A percentile compares a stretch with the other conserved stretches of the same genome.
phyloP scores from a whole-genome alignment of 352 stramenopile genomes.

The Blastocystis sp. region DNA sequence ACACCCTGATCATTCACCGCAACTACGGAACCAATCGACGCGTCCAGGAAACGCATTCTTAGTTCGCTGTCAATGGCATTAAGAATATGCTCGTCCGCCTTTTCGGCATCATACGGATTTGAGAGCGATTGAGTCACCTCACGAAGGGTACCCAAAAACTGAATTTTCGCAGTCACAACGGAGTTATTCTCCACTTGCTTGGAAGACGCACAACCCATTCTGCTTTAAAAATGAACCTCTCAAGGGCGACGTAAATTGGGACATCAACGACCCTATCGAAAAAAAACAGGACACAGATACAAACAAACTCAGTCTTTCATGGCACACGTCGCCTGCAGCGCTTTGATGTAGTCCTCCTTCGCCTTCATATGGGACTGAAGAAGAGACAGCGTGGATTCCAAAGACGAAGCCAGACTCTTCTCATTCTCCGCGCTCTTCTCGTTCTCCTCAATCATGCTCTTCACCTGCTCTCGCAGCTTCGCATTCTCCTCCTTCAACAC shows the following conservation, averaged over 20 bases:
- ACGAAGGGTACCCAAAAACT: conserved; percentile 18
- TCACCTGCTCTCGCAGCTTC: background rate
- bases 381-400: background rate
- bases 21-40: background rate
- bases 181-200: conserved; percentile 7
- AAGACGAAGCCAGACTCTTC: background rate
- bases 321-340: background rate
- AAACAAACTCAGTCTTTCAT: background rate
- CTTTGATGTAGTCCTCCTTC: background rate
- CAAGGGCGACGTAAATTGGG: background rate
- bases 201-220: conserved; percentile 31
- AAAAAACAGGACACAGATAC: background rate
- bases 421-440: background rate
- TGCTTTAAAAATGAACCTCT: background rate
- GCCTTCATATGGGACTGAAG: background rate
- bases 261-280: background rate
- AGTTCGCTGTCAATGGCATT: conserved; percentile 34
- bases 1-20: background rate
- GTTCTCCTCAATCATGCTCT: conserved; percentile 8
- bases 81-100: conserved; percentile 12
- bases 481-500: conserved; percentile 20
- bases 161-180: background rate
- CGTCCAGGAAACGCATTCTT: conserved; percentile 11
- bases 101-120: conserved; percentile 9
- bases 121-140: background rate